Conservation (phyloP, 768 basidiomycete species). For the Fibroporia radiculosa region DNA sequence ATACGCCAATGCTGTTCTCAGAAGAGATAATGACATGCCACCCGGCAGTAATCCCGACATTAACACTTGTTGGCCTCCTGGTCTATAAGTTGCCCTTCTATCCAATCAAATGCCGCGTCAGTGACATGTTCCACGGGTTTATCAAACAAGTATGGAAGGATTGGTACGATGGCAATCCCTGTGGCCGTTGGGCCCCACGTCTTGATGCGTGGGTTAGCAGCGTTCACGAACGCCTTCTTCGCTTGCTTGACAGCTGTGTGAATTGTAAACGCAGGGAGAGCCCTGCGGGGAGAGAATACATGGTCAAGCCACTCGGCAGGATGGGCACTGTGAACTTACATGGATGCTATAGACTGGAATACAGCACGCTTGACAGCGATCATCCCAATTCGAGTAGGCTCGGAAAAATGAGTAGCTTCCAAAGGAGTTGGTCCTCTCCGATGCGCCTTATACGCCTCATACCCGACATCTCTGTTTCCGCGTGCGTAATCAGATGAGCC, state of each 20-base stretch:
- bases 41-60: neutral
- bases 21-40: no score
- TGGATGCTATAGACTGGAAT: slow-evolving; percentile 78
- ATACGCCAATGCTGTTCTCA: no score
- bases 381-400: slow-evolving; percentile 59
- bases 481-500: neutral
- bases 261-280: slow-evolving; percentile 77
- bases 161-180: slow-evolving; percentile 66
- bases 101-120: slow-evolving; percentile 63
- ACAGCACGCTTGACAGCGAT: slow-evolving; percentile 69
- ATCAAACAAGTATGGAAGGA: slow-evolving; percentile 71
- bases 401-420: slow-evolving; percentile 64
- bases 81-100: slow-evolving; percentile 43
- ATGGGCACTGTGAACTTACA: slow-evolving; percentile 38
- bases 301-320: slow-evolving; percentile 4
- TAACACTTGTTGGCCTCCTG: slow-evolving; percentile 17
- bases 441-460: slow-evolving; percentile 76
- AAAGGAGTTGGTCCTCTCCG: slow-evolving; percentile 56
- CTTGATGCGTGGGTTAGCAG: slow-evolving; percentile 48
- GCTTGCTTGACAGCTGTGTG: slow-evolving; percentile 75
- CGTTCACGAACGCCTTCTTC: slow-evolving; percentile 56
- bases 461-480: slow-evolving; percentile 52
- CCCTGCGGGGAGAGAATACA: slow-evolving; percentile 51
- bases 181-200: slow-evolving; percentile 72
- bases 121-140: slow-evolving; percentile 71